Base-by-base conservation (phyloP, 1,139 yeast species). In the Kluyveromyces sp. region DNA sequence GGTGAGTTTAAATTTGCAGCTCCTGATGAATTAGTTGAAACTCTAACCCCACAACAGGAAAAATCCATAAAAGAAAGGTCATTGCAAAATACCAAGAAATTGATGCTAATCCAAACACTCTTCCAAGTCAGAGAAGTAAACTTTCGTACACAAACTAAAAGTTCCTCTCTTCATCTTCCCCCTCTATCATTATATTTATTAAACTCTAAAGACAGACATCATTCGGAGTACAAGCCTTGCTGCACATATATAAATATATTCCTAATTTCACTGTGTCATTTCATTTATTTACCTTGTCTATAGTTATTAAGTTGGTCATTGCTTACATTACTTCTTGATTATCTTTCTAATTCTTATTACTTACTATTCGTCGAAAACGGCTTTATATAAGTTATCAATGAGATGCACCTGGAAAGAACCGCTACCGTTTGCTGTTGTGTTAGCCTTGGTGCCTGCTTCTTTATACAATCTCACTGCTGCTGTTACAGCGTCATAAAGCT, bases 1-100 rank as follows among this genome's bases (percentile, higher is more conserved):
- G 98, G 98, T 32, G 79, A 82, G 56, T 89, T 90, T 64, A 75
- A 74, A 50, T 92, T 92, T 67, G 85, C 87, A 37, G 80, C 90
- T n/a, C 95, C 97, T 8, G 78, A 83, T 62, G 80, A 82, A 62
- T 76, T 81, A 10, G 95, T 90, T 45, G 80, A 77, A 53, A 84
- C 85, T 26, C 72, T 89, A 56, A 78, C 89, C 1, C 65, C 68
- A 45, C 78, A 78, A 41, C 86, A 83, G 64, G 83, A 78, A 60
- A 70, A 65, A 36, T 69, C 68, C 40, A 59, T 74, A 53, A 59
- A 63, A 41, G 55, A 62, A 34, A 64, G 48, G 74, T 71, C 10
- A 65, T 66, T 51, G 66, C 62, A 45, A 71, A 70, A 54, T 79
- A 75, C 55, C 77, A 72, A 53, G 71, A 71, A 2, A 53, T 60